Base-by-base conservation (phyloP, 2,329 filamentous ascomycete species). In the Helotiales sp. region DNA sequence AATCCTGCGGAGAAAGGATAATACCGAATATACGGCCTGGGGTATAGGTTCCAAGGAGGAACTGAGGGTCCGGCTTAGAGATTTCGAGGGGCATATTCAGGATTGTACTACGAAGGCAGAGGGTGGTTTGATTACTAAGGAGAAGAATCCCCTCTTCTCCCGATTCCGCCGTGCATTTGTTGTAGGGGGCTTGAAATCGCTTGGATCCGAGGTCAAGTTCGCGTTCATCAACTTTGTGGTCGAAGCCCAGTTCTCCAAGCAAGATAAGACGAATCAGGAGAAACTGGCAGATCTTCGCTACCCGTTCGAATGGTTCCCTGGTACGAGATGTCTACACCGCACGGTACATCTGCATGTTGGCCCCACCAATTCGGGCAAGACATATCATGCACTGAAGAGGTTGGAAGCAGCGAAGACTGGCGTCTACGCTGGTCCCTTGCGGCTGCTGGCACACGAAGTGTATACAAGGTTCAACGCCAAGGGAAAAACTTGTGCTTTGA, bases 341-440 rank as follows among this genome's bases (percentile, higher is more conserved):
- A 93, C 85, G 0, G 82, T 99, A 38, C 91, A 98, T 75, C 78
- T 99, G 19, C 95, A 99, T 68, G 92, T 99, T 50, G 95, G 95
- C 0, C 95, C 95, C 1, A 99, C 95, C 2, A 99, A 99, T 73
- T 98, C 95, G 0, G 95, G 95, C 57, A 99, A 99, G 79, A 99
- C 96, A 0, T 99, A 98, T 71, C 89, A 92, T 70, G 96, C 95
- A 0, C 76, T 99, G 62, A 88, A 96, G 74, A 86, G 89, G 12
- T 80, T 99, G 10, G 91, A 97, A 71, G 79, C 84, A 50, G 87
- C 88, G 2, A 81, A 86, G 29, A 81, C 79, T 8, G 95, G 95
- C 36, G 86, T 96, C 50, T 99, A 98, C 71, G 91, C 93, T 3
- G 95, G 96, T 0, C 95, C 95, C 0, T 77, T 99, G 44, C 84